A percentile compares a stretch with the other conserved stretches of the same genome.
Conservation (phyloP, 805 yeast genomes). For the Suhomyces vadensis region DNA sequence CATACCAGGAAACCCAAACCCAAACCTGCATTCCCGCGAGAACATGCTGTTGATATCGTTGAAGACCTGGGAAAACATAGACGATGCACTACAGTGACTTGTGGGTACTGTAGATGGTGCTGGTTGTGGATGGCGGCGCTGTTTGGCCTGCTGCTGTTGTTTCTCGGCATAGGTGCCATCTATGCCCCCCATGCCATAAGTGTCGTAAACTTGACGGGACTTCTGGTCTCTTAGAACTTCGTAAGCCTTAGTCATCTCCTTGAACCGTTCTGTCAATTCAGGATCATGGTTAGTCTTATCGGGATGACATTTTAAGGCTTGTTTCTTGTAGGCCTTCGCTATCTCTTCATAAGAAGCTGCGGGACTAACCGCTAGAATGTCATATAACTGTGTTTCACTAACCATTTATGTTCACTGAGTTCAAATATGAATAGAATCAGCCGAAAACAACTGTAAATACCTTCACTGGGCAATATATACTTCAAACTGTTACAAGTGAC, state of each 20-base stretch:
- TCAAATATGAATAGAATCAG: no score
- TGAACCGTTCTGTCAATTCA: constrained; percentile 54
- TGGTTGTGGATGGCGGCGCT: constrained; percentile 2
- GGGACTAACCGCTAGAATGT: constrained; percentile 32
- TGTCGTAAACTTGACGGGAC: constrained; percentile 52
- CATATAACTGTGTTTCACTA: constrained; percentile 33
- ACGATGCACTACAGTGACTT: neutral
- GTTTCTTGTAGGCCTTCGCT: constrained; percentile 33
- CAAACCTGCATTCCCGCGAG: constrained; percentile 11
- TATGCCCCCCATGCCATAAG: constrained; percentile 48
- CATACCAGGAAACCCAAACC: constrained; percentile 7
- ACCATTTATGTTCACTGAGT: constrained; percentile 5
- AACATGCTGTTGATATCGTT: constrained; percentile 34
- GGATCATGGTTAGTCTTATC: constrained; percentile 58
- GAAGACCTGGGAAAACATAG: constrained; percentile 39
- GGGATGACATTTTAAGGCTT: constrained; percentile 60
- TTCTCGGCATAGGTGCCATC: constrained; percentile 25
- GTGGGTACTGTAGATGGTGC: constrained; percentile 2
- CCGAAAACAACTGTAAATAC: neutral
- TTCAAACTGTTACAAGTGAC: neutral
- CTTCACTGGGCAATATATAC: no score
- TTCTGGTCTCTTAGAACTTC: constrained; percentile 54
- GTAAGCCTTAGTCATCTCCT: constrained; percentile 66
- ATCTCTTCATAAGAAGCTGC: constrained; percentile 40
- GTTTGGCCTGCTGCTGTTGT: neutral